Base-by-base conservation (phyloP, 768 basidiomycete species). In the Aureoboletus auriporus region DNA sequence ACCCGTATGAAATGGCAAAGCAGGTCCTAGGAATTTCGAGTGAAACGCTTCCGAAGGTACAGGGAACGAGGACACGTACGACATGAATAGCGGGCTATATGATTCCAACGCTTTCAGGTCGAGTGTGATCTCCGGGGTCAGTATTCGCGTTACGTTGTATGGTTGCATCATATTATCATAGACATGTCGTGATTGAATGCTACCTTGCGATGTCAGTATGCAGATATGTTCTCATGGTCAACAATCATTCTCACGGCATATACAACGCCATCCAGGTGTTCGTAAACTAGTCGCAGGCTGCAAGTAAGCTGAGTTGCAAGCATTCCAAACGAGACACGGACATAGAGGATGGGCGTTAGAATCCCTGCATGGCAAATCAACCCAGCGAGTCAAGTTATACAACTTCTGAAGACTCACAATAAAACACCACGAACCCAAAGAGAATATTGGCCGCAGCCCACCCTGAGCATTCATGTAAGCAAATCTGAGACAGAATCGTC, bases 381-480 rank as follows among this genome's bases (percentile, higher is more conserved):
- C 29, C 10, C 16, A 27, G 31, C 37, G 11, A 20, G 17, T 10
- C 30, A 3, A 7, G 0, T 11, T 28, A 34, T 16, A 12, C 34
- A 23, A 8, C 31, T 23, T 17, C 36, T 45, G 16, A 23, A 3
- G 45, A 41, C 49, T 53, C 54, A 80, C 82, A 89, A 70, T 81
- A 89, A 71, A 90, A 84, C 64, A 85, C 70, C 13, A 83, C 70
- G 56, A 89, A 83, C 6, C 86, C 82, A 53, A 67, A 67, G 9
- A 80, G 69, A 53, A 88, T 74, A 62, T 89, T 89, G n/a, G 80
- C 85, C 56, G 80, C 76, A 4, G 86, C 85, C 86, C 86, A 89
- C 86, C 86, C 65, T 66, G 11, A 30, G 29, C 35, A 42, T 6
- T 8, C 14, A 41, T 14, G 30, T 60, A n/a, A 57, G 39, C 13